These are phyloP conservation scores for Nectriaceae sp. DNA, from an alignment of 2,329 filamentous ascomycete species.

Conservation along the genomic window DNA sequence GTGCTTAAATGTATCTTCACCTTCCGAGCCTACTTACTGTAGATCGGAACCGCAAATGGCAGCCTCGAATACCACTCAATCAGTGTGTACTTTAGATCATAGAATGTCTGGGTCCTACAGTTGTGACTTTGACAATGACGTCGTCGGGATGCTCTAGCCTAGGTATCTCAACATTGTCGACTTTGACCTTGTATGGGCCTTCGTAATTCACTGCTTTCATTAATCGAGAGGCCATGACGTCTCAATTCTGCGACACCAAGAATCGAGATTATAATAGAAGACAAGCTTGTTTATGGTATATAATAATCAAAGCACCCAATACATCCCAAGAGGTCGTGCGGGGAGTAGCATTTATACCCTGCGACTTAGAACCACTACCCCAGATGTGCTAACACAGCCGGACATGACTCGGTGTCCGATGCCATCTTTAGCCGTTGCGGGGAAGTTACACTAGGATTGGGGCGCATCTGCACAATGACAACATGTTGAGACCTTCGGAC, in stretches of 20 bases:
- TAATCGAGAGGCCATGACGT: background rate
- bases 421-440: background rate
- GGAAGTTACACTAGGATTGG: background rate
- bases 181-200: slow-evolving; percentile 62
- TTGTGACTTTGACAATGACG: slow-evolving; percentile 66
- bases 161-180: slow-evolving; percentile 60
- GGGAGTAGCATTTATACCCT: background rate
- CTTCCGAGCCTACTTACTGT: slow-evolving; percentile 34
- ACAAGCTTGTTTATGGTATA: background rate
- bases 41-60: slow-evolving; percentile 58
- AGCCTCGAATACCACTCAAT: slow-evolving; percentile 23
- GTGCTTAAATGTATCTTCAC: rapidly evolving
- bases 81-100: background rate
- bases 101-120: slow-evolving; percentile 38
- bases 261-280: background rate
- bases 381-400: background rate
- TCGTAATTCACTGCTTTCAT: slow-evolving; percentile 68
- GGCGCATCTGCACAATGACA: too few relatives aligned
- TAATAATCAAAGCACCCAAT: background rate
- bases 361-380: background rate
- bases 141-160: slow-evolving; percentile 65
- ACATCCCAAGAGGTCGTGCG: background rate
- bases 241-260: background rate
- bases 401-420: background rate
- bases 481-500: too few relatives aligned